Base-by-base conservation (phyloP, 345 rosid species). In the Gossypium rotundifolium region DNA sequence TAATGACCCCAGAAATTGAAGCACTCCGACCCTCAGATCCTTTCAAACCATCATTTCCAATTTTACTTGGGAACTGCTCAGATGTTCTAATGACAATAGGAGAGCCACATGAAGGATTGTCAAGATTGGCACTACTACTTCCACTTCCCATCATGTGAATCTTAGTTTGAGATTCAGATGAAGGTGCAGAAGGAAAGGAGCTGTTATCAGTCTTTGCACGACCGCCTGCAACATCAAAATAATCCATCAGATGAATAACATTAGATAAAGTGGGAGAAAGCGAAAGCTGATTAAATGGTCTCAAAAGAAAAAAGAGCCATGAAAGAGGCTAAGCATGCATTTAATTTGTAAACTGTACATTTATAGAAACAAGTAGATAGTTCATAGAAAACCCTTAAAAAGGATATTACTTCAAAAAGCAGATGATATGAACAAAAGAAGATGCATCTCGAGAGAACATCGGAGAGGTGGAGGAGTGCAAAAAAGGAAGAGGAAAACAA, bases 51-150 rank as follows among this genome's bases (percentile, higher is more conserved):
- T 75, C 85, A 74, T 66, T 46, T 23, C 75, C 72, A 64, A 70
- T 79, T 83, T 79, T 85, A 65, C 53, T 72, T 55, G 69, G 82
- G 45, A 90, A 82, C 75, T 70, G 83, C 79, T 83, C 83, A 0
- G 88, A 59, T 64, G 79, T 76, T 65, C 79, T 79, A 48, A 81
- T 80, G 29, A 80, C 78, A 44, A 79, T 65, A 38, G 89, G 84
- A 55, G 87, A 83, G 68, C 86, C 83, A 70, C 78, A 75, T 44
- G 74, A 69, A 79, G 81, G 81, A 77, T 85, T 80, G 61, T 79
- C 90, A 67, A 76, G 71, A 75, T 84, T 80, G 40, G 78, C 76
- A 73, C 61, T 38, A 66, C 74, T 46, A 33, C 53, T 77, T 81
- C 77, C 87, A 66, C 72, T 74, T 80, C 70, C 87, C 79, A 65